Conservation (phyloP, 164 flowering plant species). For the Pachysandra terminalis region DNA sequence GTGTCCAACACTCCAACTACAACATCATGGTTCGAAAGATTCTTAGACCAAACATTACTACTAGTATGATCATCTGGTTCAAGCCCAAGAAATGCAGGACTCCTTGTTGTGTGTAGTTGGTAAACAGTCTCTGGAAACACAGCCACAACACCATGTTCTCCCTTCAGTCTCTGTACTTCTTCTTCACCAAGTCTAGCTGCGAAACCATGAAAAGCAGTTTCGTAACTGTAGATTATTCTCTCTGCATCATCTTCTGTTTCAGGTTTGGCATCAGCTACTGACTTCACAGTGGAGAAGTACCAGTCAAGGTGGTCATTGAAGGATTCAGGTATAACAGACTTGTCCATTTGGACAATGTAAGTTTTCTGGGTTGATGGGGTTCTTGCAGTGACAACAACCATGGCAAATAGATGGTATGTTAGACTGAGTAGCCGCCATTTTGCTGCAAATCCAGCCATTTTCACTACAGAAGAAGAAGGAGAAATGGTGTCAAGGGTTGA, state of each 20-base stretch:
- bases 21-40: constrained; percentile 32
- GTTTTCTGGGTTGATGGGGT: constrained; percentile 31
- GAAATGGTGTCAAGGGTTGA: not conserved
- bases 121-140: constrained; percentile 42
- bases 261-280: constrained; percentile 14
- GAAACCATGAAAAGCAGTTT: constrained; percentile 56
- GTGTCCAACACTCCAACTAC: constrained; percentile 68
- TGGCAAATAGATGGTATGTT: constrained; percentile 17
- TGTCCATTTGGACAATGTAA: constrained; percentile 60
- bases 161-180: constrained; percentile 36
- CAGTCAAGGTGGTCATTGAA: constrained; percentile 45
- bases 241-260: constrained; percentile 15
- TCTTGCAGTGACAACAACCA: constrained; percentile 7
- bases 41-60: constrained; percentile 28
- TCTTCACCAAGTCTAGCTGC: constrained; percentile 45
- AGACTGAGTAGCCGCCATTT: constrained; percentile 28
- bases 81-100: constrained; percentile 58
- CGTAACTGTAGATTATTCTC: constrained; percentile 48
- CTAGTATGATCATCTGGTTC: constrained; percentile 28
- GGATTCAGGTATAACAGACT: constrained; percentile 39
- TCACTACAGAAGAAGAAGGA: too few species aligned
- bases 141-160: constrained; percentile 40
- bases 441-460: constrained; percentile 17
- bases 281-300: constrained; percentile 42
- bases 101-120: constrained; percentile 63